Conservation (phyloP, 31 red algal genomes). For the Endocladia muricata region DNA sequence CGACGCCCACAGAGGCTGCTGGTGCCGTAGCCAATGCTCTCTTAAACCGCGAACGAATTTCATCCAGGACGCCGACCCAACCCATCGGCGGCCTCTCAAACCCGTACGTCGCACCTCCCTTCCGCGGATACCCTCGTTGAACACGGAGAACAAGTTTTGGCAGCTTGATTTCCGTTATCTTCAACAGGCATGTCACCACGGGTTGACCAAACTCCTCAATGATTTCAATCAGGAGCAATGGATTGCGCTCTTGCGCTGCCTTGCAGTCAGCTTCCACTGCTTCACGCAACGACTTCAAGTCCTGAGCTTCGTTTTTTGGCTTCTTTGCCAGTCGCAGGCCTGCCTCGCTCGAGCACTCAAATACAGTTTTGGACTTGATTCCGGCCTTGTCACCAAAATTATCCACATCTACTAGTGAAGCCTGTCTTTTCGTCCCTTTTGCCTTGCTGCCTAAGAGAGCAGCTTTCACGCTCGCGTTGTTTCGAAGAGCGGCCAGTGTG, state of each 20-base stretch:
- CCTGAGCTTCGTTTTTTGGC: constrained; percentile 47
- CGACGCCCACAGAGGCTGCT: constrained; percentile 66
- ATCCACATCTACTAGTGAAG: constrained; percentile 53
- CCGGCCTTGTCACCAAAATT: constrained; percentile 33
- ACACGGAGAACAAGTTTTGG: constrained; percentile 60
- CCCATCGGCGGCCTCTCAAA: constrained; percentile 79
- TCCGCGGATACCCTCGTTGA: constrained; percentile 68
- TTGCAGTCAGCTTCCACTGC: constrained; percentile 63
- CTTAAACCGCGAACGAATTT: constrained; percentile 53
- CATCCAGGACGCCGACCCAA: constrained; percentile 53
- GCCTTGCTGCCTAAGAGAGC: constrained; percentile 13
- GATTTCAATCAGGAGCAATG: constrained; percentile 34
- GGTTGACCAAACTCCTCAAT: constrained; percentile 71
- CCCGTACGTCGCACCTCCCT: constrained; percentile 60
- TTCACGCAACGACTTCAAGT: constrained; percentile 62
- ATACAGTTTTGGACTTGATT: constrained; percentile 65
- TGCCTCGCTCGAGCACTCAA: constrained; percentile 48
- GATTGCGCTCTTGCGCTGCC: constrained; percentile 50
- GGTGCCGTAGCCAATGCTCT: constrained; percentile 58
- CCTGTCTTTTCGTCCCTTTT: constrained; percentile 25
- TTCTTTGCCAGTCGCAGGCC: constrained; percentile 69
- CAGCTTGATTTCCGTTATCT: constrained; percentile 38
- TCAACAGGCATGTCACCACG: constrained; percentile 52
- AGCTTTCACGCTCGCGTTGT: constrained; percentile 30
- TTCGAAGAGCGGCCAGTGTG: constrained; percentile 57